Conservation (phyloP, 2,329 filamentous ascomycete species). For the Hypomyces rosellus region DNA sequence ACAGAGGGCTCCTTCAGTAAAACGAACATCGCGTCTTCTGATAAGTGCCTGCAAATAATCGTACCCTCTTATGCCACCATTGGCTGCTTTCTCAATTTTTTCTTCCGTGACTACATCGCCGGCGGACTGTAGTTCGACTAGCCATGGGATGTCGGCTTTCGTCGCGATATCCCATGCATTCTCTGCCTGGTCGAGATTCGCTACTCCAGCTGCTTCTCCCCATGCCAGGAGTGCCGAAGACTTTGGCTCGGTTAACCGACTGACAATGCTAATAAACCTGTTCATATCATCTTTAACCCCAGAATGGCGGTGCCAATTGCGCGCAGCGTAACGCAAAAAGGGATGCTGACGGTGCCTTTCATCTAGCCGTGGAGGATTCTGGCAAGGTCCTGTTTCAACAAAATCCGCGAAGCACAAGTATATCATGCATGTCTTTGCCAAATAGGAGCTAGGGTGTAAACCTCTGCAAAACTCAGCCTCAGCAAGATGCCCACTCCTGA, state of each 20-base stretch:
- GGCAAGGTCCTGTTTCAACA: background rate
- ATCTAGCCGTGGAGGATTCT: background rate
- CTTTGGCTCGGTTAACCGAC: background rate
- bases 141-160: background rate
- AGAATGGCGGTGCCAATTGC: background rate
- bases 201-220: background rate
- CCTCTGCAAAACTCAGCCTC: background rate
- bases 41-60: too few species aligned
- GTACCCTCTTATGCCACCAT: too few species aligned
- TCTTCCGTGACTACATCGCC: too few species aligned
- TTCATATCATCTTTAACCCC: background rate
- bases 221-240: background rate
- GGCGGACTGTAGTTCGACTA: background rate
- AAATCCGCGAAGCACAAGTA: conserved; percentile 1
- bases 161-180: background rate
- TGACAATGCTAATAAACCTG: background rate
- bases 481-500: background rate
- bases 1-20: too few species aligned
- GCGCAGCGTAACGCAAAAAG: background rate
- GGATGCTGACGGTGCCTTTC: background rate
- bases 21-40: too few species aligned
- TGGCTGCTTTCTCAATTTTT: too few species aligned
- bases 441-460: background rate
- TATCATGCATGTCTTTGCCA: background rate
- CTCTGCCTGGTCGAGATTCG: background rate